Conservation (phyloP, 2,329 filamentous ascomycete genomes). For the Byssothecium circinans region DNA sequence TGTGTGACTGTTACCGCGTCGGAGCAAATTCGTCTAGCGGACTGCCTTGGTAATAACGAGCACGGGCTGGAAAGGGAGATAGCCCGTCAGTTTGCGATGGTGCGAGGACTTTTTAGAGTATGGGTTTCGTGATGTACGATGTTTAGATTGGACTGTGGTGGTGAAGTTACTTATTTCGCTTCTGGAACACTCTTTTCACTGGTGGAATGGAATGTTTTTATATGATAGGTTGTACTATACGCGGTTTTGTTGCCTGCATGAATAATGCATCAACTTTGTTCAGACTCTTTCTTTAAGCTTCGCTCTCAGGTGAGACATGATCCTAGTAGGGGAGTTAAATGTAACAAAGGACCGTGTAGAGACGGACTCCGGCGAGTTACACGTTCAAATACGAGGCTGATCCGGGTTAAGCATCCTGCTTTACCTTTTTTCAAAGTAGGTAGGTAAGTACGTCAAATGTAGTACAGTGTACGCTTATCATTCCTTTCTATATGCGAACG, state of each 20-base stretch:
- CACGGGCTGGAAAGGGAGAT: constrained; percentile 3
- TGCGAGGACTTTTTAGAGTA: constrained; percentile 1
- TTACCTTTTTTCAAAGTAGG: no score
- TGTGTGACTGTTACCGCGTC: constrained; percentile 7
- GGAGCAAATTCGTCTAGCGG: constrained; percentile 8
- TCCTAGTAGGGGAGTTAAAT: no score
- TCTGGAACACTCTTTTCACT: neutral
- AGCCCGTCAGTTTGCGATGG: constrained; percentile 7
- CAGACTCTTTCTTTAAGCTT: no score
- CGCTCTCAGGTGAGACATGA: no score
- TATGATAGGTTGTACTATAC: neutral
- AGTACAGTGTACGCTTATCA: no score
- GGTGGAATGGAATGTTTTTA: neutral
- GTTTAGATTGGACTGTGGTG: neutral
- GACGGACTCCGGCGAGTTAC: no score
- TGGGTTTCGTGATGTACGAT: neutral
- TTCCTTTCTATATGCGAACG: no score
- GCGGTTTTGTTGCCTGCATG: neutral
- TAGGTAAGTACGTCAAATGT: no score
- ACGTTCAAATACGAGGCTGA: no score
- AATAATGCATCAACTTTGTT: neutral
- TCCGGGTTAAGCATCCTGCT: no score
- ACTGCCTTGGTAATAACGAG: constrained; percentile 6
- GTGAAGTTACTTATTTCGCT: neutral
- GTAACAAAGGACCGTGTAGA: no score